Conservation (phyloP, 495 filamentous ascomycete species). For the Hypoxylon perforatum region DNA sequence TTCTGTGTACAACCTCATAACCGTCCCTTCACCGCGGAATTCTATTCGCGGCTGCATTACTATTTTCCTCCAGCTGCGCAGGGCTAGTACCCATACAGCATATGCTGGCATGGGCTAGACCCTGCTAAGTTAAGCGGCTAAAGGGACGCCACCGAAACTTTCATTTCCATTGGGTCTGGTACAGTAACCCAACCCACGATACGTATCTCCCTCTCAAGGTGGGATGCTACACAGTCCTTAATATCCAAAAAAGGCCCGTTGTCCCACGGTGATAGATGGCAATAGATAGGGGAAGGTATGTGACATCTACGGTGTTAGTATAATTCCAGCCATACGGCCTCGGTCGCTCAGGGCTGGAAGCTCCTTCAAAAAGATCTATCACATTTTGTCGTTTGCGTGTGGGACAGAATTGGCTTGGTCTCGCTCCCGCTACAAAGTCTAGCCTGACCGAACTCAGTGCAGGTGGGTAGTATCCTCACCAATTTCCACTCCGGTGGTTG, state of each 20-base stretch:
- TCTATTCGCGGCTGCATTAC: constrained; percentile 21
- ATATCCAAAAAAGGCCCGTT: not conserved
- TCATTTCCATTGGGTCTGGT: constrained; percentile 1
- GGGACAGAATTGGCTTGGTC: constrained; percentile 30
- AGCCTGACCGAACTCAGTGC: constrained; percentile 30
- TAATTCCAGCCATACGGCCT: constrained; percentile 6
- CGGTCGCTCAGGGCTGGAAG: constrained; percentile 16
- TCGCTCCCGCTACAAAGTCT: constrained; percentile 33
- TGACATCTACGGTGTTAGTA: constrained; percentile 10
- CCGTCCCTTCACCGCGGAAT: constrained; percentile 25
- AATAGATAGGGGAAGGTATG: not conserved
- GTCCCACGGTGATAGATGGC: not conserved
- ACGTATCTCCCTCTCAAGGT: not conserved
- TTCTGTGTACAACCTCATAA: too few relatives aligned
- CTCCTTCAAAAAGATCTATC: constrained; percentile 24
- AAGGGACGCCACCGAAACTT: constrained; percentile 13
- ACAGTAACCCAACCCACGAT: constrained; percentile 33
- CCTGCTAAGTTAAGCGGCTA: constrained; percentile 27
- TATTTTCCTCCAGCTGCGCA: constrained; percentile 12
- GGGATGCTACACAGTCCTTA: constrained; percentile 4
- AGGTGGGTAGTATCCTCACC: constrained; percentile 35
- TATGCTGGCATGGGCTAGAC: constrained; percentile 33
- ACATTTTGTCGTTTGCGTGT: constrained; percentile 31
- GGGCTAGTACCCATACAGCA: constrained; percentile 34
- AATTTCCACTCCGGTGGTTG: constrained; percentile 9